phyloP scores from a whole-genome alignment of 495 filamentous ascomycete genomes.

The Aspergillus diversus region DNA sequence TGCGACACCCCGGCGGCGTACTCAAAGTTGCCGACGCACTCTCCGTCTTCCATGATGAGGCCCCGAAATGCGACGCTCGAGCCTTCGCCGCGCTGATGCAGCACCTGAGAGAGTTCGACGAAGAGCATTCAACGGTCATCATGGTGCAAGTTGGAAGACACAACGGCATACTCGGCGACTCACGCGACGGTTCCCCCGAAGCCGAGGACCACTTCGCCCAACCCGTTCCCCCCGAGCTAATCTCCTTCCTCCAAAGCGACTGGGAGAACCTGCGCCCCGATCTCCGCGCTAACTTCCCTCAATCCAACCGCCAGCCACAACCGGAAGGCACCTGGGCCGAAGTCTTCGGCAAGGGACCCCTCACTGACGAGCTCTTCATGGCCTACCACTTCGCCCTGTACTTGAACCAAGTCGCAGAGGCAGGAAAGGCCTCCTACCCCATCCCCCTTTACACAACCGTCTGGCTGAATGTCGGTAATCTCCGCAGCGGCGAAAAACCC shows the following conservation, averaged over 20 bases:
- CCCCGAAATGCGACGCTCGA: constrained; percentile 22
- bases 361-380: constrained; percentile 52
- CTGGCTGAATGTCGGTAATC: constrained; percentile 44
- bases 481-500: constrained; percentile 45
- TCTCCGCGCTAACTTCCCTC: constrained; percentile 30
- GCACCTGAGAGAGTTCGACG: constrained; percentile 45
- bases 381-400: constrained; percentile 50
- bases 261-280: constrained; percentile 23
- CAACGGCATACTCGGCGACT: constrained; percentile 49
- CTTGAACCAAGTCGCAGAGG: constrained; percentile 42
- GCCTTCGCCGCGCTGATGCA: constrained; percentile 42
- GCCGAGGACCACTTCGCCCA: constrained; percentile 40
- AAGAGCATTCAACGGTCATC: constrained; percentile 43
- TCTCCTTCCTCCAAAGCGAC: constrained; percentile 34
- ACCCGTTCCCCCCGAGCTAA: constrained; percentile 39
- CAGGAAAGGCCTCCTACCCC: constrained; percentile 43
- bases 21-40: constrained; percentile 25
- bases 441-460: constrained; percentile 54
- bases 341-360: constrained; percentile 44
- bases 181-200: constrained; percentile 40
- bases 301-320: constrained; percentile 29
- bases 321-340: constrained; percentile 37
- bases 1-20: too few species aligned
- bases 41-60: not conserved
- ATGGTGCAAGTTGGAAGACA: constrained; percentile 58